These are phyloP conservation scores for Magnaporthales sp. DNA, from an alignment of 2,329 filamentous ascomycete genomes.

Conservation along the genomic window DNA sequence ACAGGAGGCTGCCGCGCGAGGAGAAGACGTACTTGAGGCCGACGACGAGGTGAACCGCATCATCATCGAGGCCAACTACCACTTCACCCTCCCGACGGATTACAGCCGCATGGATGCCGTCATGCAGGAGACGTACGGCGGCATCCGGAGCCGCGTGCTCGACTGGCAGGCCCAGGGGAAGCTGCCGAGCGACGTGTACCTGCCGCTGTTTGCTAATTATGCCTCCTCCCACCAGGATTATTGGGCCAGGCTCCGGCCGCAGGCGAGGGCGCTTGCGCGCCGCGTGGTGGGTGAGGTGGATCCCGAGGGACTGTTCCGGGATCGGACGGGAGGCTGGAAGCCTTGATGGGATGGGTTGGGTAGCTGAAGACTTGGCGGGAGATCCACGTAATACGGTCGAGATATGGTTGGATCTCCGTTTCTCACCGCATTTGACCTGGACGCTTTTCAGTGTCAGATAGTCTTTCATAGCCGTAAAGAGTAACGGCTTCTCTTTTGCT, in stretches of 20 bases:
- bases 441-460: no score
- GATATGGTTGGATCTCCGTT: no score
- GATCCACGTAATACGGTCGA: no score
- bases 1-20: constrained; percentile 18
- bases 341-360: no score
- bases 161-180: constrained; percentile 22
- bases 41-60: constrained; percentile 29
- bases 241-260: constrained; percentile 27
- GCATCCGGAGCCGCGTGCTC: constrained; percentile 19
- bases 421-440: no score
- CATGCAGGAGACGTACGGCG: constrained; percentile 27
- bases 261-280: constrained; percentile 23
- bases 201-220: constrained; percentile 35
- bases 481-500: no score
- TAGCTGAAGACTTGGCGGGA: no score
- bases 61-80: constrained; percentile 34
- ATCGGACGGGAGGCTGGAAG: constrained; percentile 33
- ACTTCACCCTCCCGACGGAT: constrained; percentile 21
- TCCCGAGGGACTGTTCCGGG: constrained; percentile 25
- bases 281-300: constrained; percentile 26
- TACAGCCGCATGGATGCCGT: constrained; percentile 21
- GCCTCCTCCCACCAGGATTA: constrained; percentile 32
- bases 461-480: no score
- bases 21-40: constrained; percentile 29
- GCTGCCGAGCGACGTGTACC: constrained; percentile 22